Base-by-base conservation (phyloP, 805 yeast genomes). In the Metschnikowia amazonensis region DNA sequence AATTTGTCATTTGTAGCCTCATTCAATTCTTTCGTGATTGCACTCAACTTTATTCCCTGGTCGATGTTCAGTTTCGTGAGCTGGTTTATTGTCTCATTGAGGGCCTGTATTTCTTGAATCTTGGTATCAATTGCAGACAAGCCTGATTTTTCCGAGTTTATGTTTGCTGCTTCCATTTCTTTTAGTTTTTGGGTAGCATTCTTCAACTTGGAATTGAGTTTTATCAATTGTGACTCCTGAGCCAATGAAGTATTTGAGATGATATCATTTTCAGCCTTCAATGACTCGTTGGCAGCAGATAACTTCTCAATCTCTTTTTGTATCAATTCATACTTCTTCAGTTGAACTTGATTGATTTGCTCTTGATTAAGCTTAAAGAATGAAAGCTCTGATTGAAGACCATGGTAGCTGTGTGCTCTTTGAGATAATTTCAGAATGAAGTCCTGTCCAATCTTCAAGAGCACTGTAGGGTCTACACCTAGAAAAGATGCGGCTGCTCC, bases 1-100 rank as follows among this genome's bases (percentile, higher is more conserved):
- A 69, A 71, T 43, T 60, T 65, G n/a, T 65, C 66, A 43, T 66
- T 69, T 42, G 64, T 56, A n/a, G 55, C 49, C n/a, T 65, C 67
- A 48, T 68, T 70, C 36, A 70, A 46, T 40, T 69, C 67, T 38
- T 63, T 64, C 1, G 66, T 62, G 28, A 70, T 45, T 44, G 68
- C 65, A 46, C 64, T 67, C 17, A 69, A 48, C 46, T 59, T 60
- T 49, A 61, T 65, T 31, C 64, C 67, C 43, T 64, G 67, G 8
- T 67, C 74, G 8, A 71, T 62, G 47, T 67, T 71, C 8, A 63
- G 54, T 31, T 56, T 53, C 1, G 73, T 63, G 37, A 69, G 60
- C 27, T 54, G 51, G 44, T 60, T 60, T 5, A 65, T 51, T 6
- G 60, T 44, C 23, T 62, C 67, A 36, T 61, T 65, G 27, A 64